Evolutionary conservation across 441 rosid genomes (phyloP).

Genomic region (Cnidoscolus chayamansa): DNA sequence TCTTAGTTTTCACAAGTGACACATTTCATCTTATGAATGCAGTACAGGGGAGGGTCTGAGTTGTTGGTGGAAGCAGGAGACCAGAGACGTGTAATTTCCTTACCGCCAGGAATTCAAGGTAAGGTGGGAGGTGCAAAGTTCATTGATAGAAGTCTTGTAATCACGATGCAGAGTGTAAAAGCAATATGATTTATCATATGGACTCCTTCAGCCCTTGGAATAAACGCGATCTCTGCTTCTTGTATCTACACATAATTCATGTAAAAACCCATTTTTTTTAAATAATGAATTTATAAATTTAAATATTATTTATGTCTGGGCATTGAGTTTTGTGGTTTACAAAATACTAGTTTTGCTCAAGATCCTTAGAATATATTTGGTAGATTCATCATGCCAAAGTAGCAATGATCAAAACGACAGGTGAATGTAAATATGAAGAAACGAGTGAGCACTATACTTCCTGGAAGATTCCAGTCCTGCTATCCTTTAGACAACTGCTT

Average conservation of each 20-base stretch:
- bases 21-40: slow-evolving; percentile 36
- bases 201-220: neutral
- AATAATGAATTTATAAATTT: no score
- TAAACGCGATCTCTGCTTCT: neutral
- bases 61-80: slow-evolving; percentile 90
- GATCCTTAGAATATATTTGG: neutral
- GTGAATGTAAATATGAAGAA: neutral
- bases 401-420: neutral
- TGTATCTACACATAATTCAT: neutral
- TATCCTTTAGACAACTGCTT: no score
- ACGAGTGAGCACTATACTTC: no score
- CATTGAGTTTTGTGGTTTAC: no score
- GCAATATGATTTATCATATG: neutral
- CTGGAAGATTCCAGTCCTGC: no score
- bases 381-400: neutral
- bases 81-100: slow-evolving; percentile 65
- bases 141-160: slow-evolving; percentile 56
- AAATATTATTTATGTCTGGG: no score
- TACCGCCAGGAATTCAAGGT: slow-evolving; percentile 77
- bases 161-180: slow-evolving; percentile 50
- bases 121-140: slow-evolving; percentile 87
- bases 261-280: no score
- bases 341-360: neutral
- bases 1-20: slow-evolving; percentile 9
- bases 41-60: slow-evolving; percentile 90